Evolutionary conservation across 306 rosid genomes (phyloP).

Genomic region (Ziziphus jujuba): DNA sequence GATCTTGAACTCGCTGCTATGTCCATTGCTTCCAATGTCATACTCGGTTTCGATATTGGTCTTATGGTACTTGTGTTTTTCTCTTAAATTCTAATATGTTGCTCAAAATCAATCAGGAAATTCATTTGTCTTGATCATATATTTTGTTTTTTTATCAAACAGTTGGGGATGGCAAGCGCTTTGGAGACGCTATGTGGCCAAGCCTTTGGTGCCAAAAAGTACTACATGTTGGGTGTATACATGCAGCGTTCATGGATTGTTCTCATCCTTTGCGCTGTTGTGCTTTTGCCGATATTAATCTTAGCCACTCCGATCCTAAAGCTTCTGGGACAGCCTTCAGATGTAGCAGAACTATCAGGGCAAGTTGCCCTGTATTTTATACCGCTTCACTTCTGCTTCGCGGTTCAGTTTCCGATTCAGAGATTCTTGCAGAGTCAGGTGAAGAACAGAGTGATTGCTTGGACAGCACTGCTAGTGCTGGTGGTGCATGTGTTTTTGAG

Average conservation of each 20-base stretch:
- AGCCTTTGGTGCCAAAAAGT: slow-evolving; percentile 72
- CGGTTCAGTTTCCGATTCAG: slow-evolving; percentile 57
- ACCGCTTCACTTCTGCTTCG: slow-evolving; percentile 60
- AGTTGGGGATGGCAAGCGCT: slow-evolving; percentile 88
- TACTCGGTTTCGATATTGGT: slow-evolving; percentile 69
- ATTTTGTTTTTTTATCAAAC: background rate
- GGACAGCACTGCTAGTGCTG: slow-evolving; percentile 40
- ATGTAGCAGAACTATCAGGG: slow-evolving; percentile 53
- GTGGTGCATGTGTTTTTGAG: slow-evolving; percentile 41
- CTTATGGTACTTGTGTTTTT: slow-evolving; percentile 46
- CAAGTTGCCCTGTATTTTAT: slow-evolving; percentile 42
- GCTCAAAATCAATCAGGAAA: background rate
- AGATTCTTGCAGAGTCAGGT: slow-evolving; percentile 65
- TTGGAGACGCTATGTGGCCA: slow-evolving; percentile 77
- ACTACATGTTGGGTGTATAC: slow-evolving; percentile 70
- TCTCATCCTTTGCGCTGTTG: slow-evolving; percentile 44
- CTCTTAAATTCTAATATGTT: background rate
- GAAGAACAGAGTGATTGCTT: slow-evolving; percentile 44
- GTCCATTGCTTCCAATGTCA: slow-evolving; percentile 56
- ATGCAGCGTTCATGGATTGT: slow-evolving; percentile 86
- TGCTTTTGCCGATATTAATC: slow-evolving; percentile 48
- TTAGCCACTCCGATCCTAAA: slow-evolving; percentile 53
- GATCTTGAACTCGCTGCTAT: slow-evolving; percentile 70
- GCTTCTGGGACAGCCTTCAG: slow-evolving; percentile 58
- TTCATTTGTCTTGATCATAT: background rate